Base-by-base conservation (phyloP, 148 eudicot genomes). In the Tetragonia tetragonoides region DNA sequence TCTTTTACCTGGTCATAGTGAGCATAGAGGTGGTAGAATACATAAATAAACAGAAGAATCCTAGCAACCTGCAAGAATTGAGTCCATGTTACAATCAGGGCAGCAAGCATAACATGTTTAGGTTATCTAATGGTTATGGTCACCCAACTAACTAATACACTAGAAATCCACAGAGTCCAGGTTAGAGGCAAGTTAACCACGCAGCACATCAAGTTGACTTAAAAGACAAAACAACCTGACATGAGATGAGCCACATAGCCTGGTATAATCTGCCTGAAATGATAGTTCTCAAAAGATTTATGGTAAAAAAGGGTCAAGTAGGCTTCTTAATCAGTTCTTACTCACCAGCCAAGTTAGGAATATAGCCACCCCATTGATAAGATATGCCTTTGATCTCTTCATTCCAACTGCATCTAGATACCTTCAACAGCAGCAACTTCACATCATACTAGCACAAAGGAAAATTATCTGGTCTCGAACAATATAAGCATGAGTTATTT, bases 281-380 rank as follows among this genome's bases (percentile, higher is more conserved):
- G 38, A 24, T 39, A 14, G 16, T 59, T 59, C 62, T 14, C 2
- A 17, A 34, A 24, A n/a, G 3, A 34, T 24, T 21, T 3, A n/a
- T 17, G 20, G 56, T 47, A 20, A 47, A 69, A 10, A 47, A 44
- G n/a, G 46, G 8, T 5, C 5, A 67, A n/a, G 15, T 14, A 59
- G 46, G 57, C 14, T 4, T 46, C 11, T 7, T 21, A 40, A 46
- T 17, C 21, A 14, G 44, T 7, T 75, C 18, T 66, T 20, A 78
- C 86, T 81, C 79, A 95, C 99, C 95, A 95, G 85, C 99, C 99
- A 95, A 83, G 93, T 93, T 1, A 93, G 63, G 85, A 95, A 95
- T 83, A 95, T 74, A 38, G 83, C 89, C 80, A 90, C 87, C 71
- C 99, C 99, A 84, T 95, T 95, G 75, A 71, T 85, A 51, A 88